A percentile compares a stretch with the other conserved stretches of the same genome.
Conservation (phyloP, 139 green algal genomes). For the Auxenochlorella pyrenoidosa region DNA sequence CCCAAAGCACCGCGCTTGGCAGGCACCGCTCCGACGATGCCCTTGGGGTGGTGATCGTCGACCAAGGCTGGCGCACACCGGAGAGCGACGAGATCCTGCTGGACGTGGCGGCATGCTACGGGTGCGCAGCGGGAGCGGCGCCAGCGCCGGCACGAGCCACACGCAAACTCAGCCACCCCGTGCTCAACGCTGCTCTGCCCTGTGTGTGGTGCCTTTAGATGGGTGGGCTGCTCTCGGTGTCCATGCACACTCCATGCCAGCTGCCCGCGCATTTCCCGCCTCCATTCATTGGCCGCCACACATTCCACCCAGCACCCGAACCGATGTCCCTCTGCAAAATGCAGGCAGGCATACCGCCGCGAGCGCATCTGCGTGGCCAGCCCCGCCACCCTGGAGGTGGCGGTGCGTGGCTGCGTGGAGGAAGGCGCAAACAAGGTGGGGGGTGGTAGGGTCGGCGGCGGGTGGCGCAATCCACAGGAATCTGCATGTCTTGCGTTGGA, state of each 20-base stretch:
- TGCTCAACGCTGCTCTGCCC: no score
- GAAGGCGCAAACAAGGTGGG: background rate
- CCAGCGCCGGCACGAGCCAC: no score
- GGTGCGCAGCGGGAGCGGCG: background rate
- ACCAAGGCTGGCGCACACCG: background rate
- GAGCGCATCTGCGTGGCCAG: background rate
- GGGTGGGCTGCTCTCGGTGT: background rate
- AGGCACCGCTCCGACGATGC: background rate
- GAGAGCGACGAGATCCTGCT: background rate
- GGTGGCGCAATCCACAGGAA: background rate
- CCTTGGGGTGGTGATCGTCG: background rate
- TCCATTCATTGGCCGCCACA: background rate
- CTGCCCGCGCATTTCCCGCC: no score
- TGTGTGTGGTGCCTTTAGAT: background rate
- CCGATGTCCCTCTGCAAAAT: background rate
- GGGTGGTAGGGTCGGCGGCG: background rate
- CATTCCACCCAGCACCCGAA: background rate
- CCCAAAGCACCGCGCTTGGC: background rate
- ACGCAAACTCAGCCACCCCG: no score
- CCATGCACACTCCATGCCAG: background rate
- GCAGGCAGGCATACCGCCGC: background rate
- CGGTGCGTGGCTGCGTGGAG: conserved; percentile 1
- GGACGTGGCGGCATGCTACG: background rate
- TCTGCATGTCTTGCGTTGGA: no score
- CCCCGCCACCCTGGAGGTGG: conserved; percentile 4